Evolutionary conservation across 139 green algal species (phyloP).

Genomic region (Chlorella vulgaris): DNA sequence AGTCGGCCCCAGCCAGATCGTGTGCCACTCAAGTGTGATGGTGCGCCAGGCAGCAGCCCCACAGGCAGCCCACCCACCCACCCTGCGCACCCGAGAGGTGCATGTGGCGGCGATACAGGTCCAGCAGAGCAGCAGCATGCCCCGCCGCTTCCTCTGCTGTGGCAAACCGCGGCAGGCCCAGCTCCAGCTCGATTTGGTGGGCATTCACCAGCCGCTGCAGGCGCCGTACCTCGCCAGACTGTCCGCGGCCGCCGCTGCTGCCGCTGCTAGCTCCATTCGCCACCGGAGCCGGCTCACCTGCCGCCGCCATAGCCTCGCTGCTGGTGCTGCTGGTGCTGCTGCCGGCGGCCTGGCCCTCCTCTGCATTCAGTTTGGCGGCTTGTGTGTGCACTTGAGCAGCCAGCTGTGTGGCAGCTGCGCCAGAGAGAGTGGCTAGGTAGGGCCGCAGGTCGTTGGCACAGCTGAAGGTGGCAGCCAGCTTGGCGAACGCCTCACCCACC

Average conservation of each 20-base stretch:
- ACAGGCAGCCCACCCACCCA: neutral
- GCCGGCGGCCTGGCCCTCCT: neutral
- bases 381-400: neutral
- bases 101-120: slow-evolving; percentile 48
- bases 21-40: too few species aligned
- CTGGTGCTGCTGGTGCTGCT: neutral
- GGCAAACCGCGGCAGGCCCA: slow-evolving; percentile 43
- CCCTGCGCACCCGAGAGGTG: slow-evolving; percentile 48
- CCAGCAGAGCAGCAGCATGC: slow-evolving; percentile 52
- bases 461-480: slow-evolving; percentile 4
- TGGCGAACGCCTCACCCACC: neutral
- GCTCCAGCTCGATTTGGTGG: slow-evolving; percentile 58
- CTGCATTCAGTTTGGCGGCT: neutral
- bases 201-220: slow-evolving; percentile 24
- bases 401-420: slow-evolving; percentile 9
- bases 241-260: neutral
- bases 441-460: slow-evolving; percentile 36
- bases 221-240: neutral
- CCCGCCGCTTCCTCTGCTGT: slow-evolving; percentile 27
- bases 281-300: neutral
- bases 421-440: slow-evolving; percentile 10
- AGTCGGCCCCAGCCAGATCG: too few species aligned
- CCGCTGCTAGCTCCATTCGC: neutral
- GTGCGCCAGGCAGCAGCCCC: too few species aligned
- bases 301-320: neutral